A percentile compares a stretch with the other conserved stretches of the same genome.
Evolutionary conservation across 2,329 filamentous ascomycete genomes (phyloP).

Genomic region (Aspergillus hiratsukae): DNA sequence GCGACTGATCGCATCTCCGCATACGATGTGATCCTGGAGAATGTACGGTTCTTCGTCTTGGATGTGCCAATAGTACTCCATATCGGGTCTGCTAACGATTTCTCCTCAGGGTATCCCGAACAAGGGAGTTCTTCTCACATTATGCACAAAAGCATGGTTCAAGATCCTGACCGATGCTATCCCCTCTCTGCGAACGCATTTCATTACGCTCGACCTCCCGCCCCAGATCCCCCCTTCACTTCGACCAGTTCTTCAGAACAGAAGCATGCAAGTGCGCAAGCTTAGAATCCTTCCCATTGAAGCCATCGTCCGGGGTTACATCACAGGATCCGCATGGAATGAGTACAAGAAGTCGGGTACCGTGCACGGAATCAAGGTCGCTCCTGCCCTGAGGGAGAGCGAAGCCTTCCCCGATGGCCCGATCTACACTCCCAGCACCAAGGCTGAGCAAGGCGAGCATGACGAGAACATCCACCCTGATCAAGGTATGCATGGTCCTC

Average conservation of each 20-base stretch:
- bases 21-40: slow-evolving; percentile 86
- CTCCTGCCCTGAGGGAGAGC: slow-evolving; percentile 65
- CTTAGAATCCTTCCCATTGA: slow-evolving; percentile 74
- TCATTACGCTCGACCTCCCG: slow-evolving; percentile 57
- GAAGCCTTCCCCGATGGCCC: slow-evolving; percentile 62
- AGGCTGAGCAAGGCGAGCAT: slow-evolving; percentile 72
- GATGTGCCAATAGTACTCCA: not conserved
- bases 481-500: slow-evolving; percentile 43
- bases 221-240: slow-evolving; percentile 45
- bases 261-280: slow-evolving; percentile 73
- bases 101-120: slow-evolving; percentile 57
- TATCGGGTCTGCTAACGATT: not conserved
- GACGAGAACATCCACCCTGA: slow-evolving; percentile 82
- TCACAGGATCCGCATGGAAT: slow-evolving; percentile 78
- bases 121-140: slow-evolving; percentile 64
- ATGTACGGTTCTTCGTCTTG: slow-evolving; percentile 51
- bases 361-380: slow-evolving; percentile 70
- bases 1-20: slow-evolving; percentile 90
- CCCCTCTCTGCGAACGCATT: slow-evolving; percentile 59
- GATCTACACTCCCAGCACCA: slow-evolving; percentile 78
- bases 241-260: slow-evolving; percentile 52
- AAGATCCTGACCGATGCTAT: slow-evolving; percentile 53
- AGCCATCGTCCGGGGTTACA: slow-evolving; percentile 83
- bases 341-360: slow-evolving; percentile 72
- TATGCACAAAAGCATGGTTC: slow-evolving; percentile 67